These are phyloP conservation scores for Lichtheimia ramosa DNA, from an alignment of 371 early-diverging fungal species.

Conservation along the genomic window DNA sequence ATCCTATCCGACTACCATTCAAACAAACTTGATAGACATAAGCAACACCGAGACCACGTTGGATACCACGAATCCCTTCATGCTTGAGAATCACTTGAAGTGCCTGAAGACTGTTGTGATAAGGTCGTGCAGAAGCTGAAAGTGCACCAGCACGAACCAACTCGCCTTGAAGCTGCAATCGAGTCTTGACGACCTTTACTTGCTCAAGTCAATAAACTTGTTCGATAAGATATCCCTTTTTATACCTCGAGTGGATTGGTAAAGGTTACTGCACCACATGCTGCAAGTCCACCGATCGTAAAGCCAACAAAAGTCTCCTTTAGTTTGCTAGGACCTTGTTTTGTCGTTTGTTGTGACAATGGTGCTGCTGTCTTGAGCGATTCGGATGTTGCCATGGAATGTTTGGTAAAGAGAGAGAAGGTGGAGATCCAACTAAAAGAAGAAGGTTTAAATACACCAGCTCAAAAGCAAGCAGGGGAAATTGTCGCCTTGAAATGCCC, in stretches of 20 bases:
- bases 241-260: conserved; percentile 92
- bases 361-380: conserved; percentile 8
- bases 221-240: neutral
- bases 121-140: conserved; percentile 59
- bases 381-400: conserved; percentile 6
- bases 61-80: conserved; percentile 88
- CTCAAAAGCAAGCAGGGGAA: no score
- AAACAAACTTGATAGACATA: conserved; percentile 91
- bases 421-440: neutral
- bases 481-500: no score
- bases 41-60: conserved; percentile 89
- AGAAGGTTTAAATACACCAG: no score
- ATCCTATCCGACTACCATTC: conserved; percentile 91
- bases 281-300: conserved; percentile 77
- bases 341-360: neutral
- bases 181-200: conserved; percentile 89
- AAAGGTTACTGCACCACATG: conserved; percentile 91
- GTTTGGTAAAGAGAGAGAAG: neutral
- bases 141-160: conserved; percentile 55
- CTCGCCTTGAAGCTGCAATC: conserved; percentile 95
- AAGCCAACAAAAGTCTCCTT: conserved; percentile 57
- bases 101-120: conserved; percentile 80
- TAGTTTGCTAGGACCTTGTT: conserved; percentile 9
- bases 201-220: neutral
- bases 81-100: conserved; percentile 73